These are phyloP conservation scores for Funneliformis geosporum DNA, from an alignment of 192 early-diverging fungal species.

Conservation along the genomic window DNA sequence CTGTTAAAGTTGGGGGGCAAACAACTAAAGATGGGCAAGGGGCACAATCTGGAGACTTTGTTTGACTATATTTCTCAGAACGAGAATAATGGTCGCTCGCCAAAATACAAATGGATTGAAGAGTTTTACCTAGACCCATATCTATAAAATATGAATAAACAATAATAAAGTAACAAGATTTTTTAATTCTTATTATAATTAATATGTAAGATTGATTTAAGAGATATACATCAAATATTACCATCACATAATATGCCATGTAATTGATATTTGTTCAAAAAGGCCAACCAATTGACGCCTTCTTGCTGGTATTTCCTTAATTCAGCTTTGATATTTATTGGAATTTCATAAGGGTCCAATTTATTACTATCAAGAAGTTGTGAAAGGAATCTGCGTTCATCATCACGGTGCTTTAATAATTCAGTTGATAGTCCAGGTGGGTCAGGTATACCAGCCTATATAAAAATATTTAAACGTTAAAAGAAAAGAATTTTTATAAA, in stretches of 20 bases:
- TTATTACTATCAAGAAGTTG: conserved; percentile 91
- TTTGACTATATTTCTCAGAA: conserved; percentile 51
- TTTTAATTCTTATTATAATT: too few species aligned
- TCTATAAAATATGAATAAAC: conserved; percentile 49
- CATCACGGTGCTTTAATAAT: conserved; percentile 76
- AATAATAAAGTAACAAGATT: not conserved
- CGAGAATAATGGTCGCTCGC: conserved; percentile 86
- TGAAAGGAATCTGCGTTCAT: conserved; percentile 91
- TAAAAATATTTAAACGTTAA: not conserved
- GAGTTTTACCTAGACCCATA: conserved; percentile 98
- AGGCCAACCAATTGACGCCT: conserved; percentile 98
- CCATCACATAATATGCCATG: conserved; percentile 98
- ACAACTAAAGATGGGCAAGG: conserved; percentile 89
- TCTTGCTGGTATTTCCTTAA: conserved; percentile 97
- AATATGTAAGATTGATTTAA: too few species aligned
- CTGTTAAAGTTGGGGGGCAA: conserved; percentile 92
- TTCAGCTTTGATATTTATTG: conserved; percentile 89
- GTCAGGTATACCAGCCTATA: conserved; percentile 82
- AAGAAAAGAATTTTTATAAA: not conserved
- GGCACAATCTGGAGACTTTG: conserved; percentile 61
- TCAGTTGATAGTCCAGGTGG: conserved; percentile 82
- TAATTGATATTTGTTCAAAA: conserved; percentile 93
- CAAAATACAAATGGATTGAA: conserved; percentile 95
- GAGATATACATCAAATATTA: conserved; percentile 34
- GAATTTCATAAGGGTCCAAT: conserved; percentile 83